Evolutionary conservation across 139 green algal genomes (phyloP).

Genomic region (Eudorina sp.): DNA sequence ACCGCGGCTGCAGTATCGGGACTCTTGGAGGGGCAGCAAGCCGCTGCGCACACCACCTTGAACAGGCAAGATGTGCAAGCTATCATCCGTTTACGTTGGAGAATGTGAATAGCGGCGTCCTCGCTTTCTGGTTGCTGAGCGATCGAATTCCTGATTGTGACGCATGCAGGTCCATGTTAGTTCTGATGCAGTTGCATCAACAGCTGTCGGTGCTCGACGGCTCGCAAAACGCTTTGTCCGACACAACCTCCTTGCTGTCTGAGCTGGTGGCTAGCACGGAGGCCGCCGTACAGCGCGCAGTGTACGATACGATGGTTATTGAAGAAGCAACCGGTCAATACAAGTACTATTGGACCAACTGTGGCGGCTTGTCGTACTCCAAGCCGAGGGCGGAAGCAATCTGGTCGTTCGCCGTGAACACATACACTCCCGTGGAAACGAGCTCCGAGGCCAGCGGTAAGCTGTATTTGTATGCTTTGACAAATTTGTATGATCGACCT

Average conservation of each 20-base stretch:
- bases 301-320: conserved; percentile 6
- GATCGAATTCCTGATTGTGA: too few relatives aligned
- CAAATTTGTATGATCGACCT: too few relatives aligned
- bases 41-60: too few relatives aligned
- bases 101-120: too few relatives aligned
- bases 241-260: neutral
- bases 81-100: too few relatives aligned
- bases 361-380: neutral
- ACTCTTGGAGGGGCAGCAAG: neutral
- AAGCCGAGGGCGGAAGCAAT: neutral
- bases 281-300: neutral
- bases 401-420: neutral
- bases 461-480: too few relatives aligned
- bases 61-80: too few relatives aligned
- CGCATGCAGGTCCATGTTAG: too few relatives aligned
- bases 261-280: neutral
- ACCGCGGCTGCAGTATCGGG: neutral
- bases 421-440: too few relatives aligned
- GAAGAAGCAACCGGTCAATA: conserved; percentile 3
- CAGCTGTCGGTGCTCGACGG: neutral
- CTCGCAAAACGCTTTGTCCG: neutral
- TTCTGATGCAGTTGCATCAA: too few relatives aligned
- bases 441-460: too few relatives aligned
- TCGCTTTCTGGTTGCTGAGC: too few relatives aligned
- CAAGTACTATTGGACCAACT: conserved; percentile 10